phyloP scores from a whole-genome alignment of 495 filamentous ascomycete species.

The Evansstolkia leycettana region DNA sequence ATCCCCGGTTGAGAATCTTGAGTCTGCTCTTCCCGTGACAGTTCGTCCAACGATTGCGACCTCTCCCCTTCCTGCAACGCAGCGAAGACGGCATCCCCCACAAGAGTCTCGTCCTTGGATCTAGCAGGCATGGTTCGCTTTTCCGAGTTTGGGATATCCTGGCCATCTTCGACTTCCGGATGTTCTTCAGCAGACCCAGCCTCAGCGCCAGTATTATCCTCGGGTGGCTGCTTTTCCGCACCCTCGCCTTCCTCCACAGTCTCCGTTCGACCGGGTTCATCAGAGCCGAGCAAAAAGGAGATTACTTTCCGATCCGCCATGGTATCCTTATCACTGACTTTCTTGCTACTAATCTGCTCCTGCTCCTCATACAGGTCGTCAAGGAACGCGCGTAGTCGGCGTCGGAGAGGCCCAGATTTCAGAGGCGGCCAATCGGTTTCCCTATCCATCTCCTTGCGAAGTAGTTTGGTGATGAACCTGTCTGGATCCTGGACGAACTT shows the following conservation, averaged over 20 bases:
- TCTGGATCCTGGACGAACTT: conserved; percentile 64
- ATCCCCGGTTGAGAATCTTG: conserved; percentile 1
- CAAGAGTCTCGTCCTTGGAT: too few relatives aligned
- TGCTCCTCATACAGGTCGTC: conserved; percentile 37
- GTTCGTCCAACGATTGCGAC: too few relatives aligned
- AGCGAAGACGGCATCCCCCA: too few relatives aligned
- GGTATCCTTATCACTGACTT: conserved; percentile 4
- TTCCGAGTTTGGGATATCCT: too few relatives aligned
- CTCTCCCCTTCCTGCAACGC: too few relatives aligned
- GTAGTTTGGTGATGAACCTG: conserved; percentile 44
- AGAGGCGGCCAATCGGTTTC: conserved; percentile 43
- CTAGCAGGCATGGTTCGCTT: too few relatives aligned
- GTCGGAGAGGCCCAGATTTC: conserved; percentile 37
- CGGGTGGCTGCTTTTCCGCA: too few relatives aligned
- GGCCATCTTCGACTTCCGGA: too few relatives aligned
- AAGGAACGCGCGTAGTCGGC: conserved; percentile 39
- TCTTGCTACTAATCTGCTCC: conserved; percentile 11
- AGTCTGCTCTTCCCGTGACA: background rate
- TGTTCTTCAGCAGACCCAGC: too few relatives aligned
- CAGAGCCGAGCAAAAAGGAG: conserved; percentile 21
- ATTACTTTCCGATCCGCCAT: conserved; percentile 24
- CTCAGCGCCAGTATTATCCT: background rate
- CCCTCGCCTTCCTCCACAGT: background rate
- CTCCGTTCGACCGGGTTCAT: background rate
- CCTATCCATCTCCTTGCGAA: conserved; percentile 34